Base-by-base conservation (phyloP, 1,284 basidiomycete species). In the Ceratobasidium sp. region DNA sequence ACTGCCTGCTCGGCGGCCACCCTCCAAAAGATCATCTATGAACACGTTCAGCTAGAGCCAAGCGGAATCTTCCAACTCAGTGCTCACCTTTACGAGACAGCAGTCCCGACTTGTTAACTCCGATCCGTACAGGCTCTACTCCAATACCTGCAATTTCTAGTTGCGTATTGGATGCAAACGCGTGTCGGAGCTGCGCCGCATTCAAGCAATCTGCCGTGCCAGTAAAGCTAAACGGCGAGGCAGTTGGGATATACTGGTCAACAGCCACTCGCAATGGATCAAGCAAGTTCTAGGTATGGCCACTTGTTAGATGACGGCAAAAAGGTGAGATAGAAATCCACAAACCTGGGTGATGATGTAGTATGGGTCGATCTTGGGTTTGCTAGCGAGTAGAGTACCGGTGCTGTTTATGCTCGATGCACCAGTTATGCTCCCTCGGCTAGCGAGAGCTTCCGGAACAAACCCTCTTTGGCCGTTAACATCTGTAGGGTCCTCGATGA, bases 401-500 rank as follows among this genome's bases (percentile, higher is more conserved):
- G 83, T 79, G 5, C 78, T 76, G 41, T 79, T 82, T 77, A 78
- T 28, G 50, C 65, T 50, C 82, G 81, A 60, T 83, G 83, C 50
- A 80, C 58, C 59, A 32, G 60, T 23, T 21, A 72, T 60, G 59
- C 36, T 61, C n/a, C 36, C 43, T n/a, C 45, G 53, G 14, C 70
- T 52, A 21, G 46, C 76, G 18, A 81, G 77, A n/a, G 80, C 78
- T 72, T 90, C 87, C 10, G 83, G 76, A 30, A 82, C 72, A 65
- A 86, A 76, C 58, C 85, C 84, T 55, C 83, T 82, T 74, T 86
- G 85, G 43, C 87, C 85, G 77, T 88, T 88, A 23, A 87, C 83
- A 75, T 94, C 92, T 53, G 89, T 76, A 12, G 91, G 90, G 78
- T 97, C 96, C 78, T 98, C 96, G 73, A 98, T 92, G 78, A 96